Evolutionary conservation across 805 yeast species (phyloP), one percentile per base, ranked within the genome.

Genomic region (Saccharomycopsis vini): DNA sequence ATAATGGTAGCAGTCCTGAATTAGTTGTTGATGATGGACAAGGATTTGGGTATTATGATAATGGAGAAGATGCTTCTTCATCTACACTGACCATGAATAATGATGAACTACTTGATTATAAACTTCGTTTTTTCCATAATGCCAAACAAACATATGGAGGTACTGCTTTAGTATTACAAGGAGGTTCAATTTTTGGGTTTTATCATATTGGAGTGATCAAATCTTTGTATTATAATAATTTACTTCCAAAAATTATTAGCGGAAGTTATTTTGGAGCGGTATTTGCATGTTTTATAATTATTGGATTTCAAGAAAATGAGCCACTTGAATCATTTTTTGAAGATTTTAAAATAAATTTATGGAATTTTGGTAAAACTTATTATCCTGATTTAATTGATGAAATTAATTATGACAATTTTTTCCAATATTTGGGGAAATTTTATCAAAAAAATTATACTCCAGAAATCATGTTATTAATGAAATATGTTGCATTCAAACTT

Each of bases 261-360:
- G 98, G 98, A 0, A 82, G 89, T 45, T 92, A 96, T 0, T 83
- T 87, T 48, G 98, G 98, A 1, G 94, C 97, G 0, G 81, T 89
- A 1, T 88, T 89, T 16, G 97, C 95, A 0, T 78, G 95, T 0
- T 66, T 87, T 30, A 84, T 83, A 1, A 87, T 97, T 12, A 15
- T 29, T 19, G 34, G 41, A 16, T 24, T 24, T 10, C 22, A 38
- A 29, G 24, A 38, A 5, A 15, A 26, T 23, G n/a, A n/a, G n/a
- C n/a, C n/a, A n/a, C n/a, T n/a, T n/a, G n/a, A n/a, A n/a, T n/a
- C n/a, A n/a, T 7, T 15, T 30, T 33, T 42, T 16, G 39, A 44
- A n/a, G 33, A 39, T 16, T 40, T 39, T 28, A 21, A 32, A 4
- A 29, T 7, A 3, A 39, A 42, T 9, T 24, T 43, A 13, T 24